Percentiles rank a stretch among this genome's conserved stretches.
phyloP scores from a whole-genome alignment of 139 green algal species.

The Auxenochlorella pyrenoidosa region DNA sequence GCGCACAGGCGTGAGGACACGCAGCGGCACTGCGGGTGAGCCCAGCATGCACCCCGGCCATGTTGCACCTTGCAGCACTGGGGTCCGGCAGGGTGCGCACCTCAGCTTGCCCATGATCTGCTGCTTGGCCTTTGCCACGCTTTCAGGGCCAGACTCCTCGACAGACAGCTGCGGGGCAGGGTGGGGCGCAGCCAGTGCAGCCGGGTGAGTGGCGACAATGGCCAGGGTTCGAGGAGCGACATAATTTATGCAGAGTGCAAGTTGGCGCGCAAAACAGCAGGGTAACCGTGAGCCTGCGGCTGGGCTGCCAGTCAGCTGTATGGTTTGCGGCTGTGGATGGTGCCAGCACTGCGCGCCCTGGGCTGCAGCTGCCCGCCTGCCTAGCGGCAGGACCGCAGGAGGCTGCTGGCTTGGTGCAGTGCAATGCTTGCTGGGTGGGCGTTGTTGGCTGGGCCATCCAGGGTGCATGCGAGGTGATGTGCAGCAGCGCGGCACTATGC shows the following conservation, averaged over 20 bases:
- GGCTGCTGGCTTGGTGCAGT: background rate
- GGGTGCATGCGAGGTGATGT: background rate
- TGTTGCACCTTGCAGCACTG: background rate
- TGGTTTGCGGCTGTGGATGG: background rate
- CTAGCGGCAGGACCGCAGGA: background rate
- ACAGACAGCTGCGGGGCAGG: background rate
- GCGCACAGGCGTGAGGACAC: too few relatives aligned
- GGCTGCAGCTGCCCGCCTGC: background rate
- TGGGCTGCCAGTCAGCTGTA: background rate
- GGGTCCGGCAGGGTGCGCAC: background rate
- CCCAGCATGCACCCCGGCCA: background rate
- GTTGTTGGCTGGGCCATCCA: background rate
- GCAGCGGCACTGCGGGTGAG: too few relatives aligned
- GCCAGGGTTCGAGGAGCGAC: too few relatives aligned
- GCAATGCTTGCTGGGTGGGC: background rate
- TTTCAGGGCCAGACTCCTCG: background rate
- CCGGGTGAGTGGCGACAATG: background rate
- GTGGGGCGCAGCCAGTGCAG: too few relatives aligned
- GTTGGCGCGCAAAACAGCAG: background rate
- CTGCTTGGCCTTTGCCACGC: constrained; percentile 24
- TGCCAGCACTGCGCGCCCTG: background rate
- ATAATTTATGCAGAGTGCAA: background rate
- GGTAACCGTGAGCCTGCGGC: background rate
- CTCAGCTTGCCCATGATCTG: constrained; percentile 7
- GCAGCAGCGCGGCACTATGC: background rate